Evolutionary conservation across 768 basidiomycete species (phyloP).

Genomic region (Sarcomyxa edulis): DNA sequence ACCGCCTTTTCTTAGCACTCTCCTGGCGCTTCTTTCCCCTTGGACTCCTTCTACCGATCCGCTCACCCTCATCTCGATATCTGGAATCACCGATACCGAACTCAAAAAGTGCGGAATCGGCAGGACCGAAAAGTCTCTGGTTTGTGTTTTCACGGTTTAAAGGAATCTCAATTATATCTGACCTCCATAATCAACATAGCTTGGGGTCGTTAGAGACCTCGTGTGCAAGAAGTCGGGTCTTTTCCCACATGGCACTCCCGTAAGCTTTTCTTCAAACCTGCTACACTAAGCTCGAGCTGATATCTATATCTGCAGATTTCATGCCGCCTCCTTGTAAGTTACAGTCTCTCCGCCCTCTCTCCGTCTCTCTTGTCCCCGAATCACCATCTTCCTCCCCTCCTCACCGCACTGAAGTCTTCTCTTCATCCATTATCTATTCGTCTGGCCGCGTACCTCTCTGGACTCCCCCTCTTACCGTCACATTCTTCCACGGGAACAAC

Average conservation of each 20-base stretch:
- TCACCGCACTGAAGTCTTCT: slow-evolving; percentile 14
- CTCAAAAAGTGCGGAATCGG: slow-evolving; percentile 48
- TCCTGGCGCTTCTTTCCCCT: slow-evolving; percentile 36
- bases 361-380: slow-evolving; percentile 33
- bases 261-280: neutral
- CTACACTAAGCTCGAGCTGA: neutral
- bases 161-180: slow-evolving; percentile 1
- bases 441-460: slow-evolving; percentile 17
- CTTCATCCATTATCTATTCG: slow-evolving; percentile 2
- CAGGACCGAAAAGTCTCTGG: slow-evolving; percentile 53
- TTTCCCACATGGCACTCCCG: slow-evolving; percentile 8
- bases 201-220: slow-evolving; percentile 19
- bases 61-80: slow-evolving; percentile 36
- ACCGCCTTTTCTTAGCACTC: slow-evolving; percentile 32
- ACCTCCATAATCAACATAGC: slow-evolving; percentile 23
- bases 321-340: slow-evolving; percentile 47
- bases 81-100: slow-evolving; percentile 26
- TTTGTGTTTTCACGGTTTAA: slow-evolving; percentile 23
- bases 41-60: slow-evolving; percentile 36
- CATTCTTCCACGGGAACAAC: slow-evolving; percentile 18
- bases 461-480: slow-evolving; percentile 28
- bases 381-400: slow-evolving; percentile 26
- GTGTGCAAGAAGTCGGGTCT: slow-evolving; percentile 27
- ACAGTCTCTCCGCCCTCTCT: slow-evolving; percentile 43
- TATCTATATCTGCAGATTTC: slow-evolving; percentile 34